phyloP scores from a whole-genome alignment of 176 grass and related monocot genomes.

The Themeda triandra region DNA sequence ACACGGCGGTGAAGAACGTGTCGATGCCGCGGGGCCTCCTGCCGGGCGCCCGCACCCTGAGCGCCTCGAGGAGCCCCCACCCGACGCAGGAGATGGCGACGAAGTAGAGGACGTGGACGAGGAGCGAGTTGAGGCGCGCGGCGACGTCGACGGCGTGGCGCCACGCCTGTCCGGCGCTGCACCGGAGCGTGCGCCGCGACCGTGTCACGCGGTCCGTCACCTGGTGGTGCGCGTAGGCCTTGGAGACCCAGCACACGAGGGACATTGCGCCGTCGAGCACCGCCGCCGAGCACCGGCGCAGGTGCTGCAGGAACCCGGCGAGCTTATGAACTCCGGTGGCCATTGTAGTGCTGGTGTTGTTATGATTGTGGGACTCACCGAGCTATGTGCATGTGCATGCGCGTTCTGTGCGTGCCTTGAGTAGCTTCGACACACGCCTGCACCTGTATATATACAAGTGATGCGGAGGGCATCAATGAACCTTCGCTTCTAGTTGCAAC shows the following conservation, averaged over 20 bases:
- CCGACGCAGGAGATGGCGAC: conserved; percentile 25
- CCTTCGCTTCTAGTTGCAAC: too few relatives aligned
- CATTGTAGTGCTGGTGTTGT: not conserved
- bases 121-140: not conserved
- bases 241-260: not conserved
- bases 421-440: too few relatives aligned
- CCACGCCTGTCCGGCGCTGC: not conserved
- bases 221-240: conserved; percentile 28
- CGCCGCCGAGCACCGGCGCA: not conserved
- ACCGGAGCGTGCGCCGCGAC: conserved; percentile 32
- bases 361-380: not conserved
- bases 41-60: not conserved
- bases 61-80: conserved; percentile 22
- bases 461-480: too few relatives aligned
- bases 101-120: conserved; percentile 45
- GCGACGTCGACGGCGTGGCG: not conserved
- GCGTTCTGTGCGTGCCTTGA: not conserved
- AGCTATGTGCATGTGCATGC: not conserved
- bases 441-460: too few relatives aligned
- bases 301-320: not conserved
- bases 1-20: conserved; percentile 62
- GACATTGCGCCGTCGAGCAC: not conserved
- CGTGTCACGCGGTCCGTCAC: conserved; percentile 22
- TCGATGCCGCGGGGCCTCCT: conserved; percentile 29
- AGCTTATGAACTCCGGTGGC: conserved; percentile 7